Percentiles rank a stretch among this genome's conserved stretches.
These are phyloP conservation scores for Trichoderma parareesei DNA, from an alignment of 495 filamentous ascomycete genomes.

Conservation along the genomic window DNA sequence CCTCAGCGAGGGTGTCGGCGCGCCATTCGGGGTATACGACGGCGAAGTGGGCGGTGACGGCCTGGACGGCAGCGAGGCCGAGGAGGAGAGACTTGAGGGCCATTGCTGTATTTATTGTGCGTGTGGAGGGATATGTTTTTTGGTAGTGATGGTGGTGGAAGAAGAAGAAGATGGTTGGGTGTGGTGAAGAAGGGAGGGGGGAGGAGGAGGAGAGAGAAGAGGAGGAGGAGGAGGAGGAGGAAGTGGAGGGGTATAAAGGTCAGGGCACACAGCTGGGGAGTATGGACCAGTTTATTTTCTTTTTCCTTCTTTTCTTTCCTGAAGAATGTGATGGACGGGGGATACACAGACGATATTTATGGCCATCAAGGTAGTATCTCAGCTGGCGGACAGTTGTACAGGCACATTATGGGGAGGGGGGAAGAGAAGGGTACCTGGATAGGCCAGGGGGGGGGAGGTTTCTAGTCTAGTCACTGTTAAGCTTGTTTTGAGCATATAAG, in stretches of 20 bases:
- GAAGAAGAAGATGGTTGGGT: no score
- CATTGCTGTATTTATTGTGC: slow-evolving; percentile 19
- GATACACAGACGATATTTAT: no score
- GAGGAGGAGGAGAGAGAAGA: background rate
- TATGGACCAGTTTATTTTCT: background rate
- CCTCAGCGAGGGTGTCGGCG: slow-evolving; percentile 36
- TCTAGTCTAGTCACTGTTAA: no score
- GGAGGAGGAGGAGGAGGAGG: background rate
- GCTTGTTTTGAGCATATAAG: slow-evolving; percentile 7
- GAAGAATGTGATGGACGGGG: no score
- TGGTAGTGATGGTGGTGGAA: background rate
- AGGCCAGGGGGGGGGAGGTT: no score
- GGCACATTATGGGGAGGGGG: no score
- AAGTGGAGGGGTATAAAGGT: background rate
- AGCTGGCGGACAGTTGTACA: no score
- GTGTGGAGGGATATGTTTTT: background rate
- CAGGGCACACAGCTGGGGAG: background rate
- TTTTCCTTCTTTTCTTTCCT: no score
- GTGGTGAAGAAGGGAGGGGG: background rate
- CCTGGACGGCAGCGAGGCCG: slow-evolving; percentile 24
- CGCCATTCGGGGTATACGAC: slow-evolving; percentile 52
- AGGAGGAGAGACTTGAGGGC: slow-evolving; percentile 20
- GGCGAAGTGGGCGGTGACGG: slow-evolving; percentile 49
- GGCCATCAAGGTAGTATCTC: no score
- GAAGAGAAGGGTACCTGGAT: no score